Base-by-base conservation (phyloP, 2,329 filamentous ascomycete species). In the Magnaporthales sp. region DNA sequence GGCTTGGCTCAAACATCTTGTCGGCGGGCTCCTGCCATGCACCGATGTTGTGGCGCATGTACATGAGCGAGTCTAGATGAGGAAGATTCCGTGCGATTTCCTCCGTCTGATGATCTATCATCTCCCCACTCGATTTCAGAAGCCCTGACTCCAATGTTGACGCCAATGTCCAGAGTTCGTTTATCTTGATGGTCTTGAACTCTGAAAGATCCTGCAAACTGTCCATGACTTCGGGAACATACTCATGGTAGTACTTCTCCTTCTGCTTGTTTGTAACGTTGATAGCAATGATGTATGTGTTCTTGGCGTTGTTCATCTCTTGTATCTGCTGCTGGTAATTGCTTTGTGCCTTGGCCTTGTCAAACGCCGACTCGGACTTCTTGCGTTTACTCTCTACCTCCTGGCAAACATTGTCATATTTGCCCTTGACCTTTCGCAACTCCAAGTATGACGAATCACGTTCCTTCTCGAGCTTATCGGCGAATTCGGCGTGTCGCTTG, bases 241-340 rank as follows among this genome's bases (percentile, higher is more conserved):
- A 98, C 77, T 97, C 93, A 75, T 98, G 90, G 75, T 97, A 99
- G 80, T 98, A 98, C 75, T 90, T 92, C 75, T 97, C 93, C 80
- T 98, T 99, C 74, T 97, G 89, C 80, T 95, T 96, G 79, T 99
- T 99, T 38, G 93, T 96, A 67, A 98, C 92, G 75, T 96, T 96
- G 80, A 99, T 97, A 68, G 88, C 86, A 73, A 99, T 97, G 68
- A 99, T 81, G 75, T 99, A 99, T n/a, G 91, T 93, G 77, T 99
- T 99, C 83, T 99, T 99, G 76, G 90, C 86, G 75, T 99, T 99
- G 79, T 95, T 91, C 95, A 98, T 98, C 72, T 99, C 95, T 68
- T 89, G 80, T 68, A 96, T 84, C 77, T 98, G 94, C 75, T 97
- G 92, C 74, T 96, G 92, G 78, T 96, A 99, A 51, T 92, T 89